Base-by-base conservation (phyloP, 2,329 filamentous ascomycete species). In the Drechslerella stenobrocha region DNA sequence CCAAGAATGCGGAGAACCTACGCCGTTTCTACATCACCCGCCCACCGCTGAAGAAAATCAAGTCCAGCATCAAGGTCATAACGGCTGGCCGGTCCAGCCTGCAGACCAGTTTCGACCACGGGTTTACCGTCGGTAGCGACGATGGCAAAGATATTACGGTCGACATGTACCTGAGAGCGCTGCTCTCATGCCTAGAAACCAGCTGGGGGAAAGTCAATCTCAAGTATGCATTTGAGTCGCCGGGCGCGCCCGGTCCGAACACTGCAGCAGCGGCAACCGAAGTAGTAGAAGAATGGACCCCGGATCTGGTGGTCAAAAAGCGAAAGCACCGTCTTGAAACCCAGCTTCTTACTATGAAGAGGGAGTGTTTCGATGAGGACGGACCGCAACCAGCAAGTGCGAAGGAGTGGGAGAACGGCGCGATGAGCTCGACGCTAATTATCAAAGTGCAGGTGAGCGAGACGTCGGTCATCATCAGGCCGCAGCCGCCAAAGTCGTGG, bases 321-420 rank as follows among this genome's bases (percentile, higher is more conserved):
- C 34, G 23, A 3, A 66, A 66, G 24, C 52, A 58, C 58, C 61
- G 61, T 55, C 61, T 66, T n/a, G 53, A 66, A 37, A 55, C 61
- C n/a, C 50, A 58, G 13, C 53, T 66, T 52, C 42, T 66, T 53
- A 66, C 53, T 53, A 66, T 66, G 53, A 66, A 58, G 48, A 66
- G 53, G 26, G 61, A 66, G 48, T 59, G 47, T 47, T 52, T 50
- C 18, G 61, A 59, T 42, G 48, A 59, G 9, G 53, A 66, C 15
- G 48, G 40, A 13, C 9, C 23, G 22, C 32, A 15, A 8, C 22
- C 52, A 53, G 50, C 53, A 2, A 58, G 47, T 5, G 20, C 32
- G 37, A 53, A 66, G 53, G 61, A 66, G 34, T 66, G 61, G 61
- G 61, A 66, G 42, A 58, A 28, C 7, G 53, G 53, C 3, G 48